Conservation (phyloP, 208 protist genomes). For the Tetramitus jugosus region DNA sequence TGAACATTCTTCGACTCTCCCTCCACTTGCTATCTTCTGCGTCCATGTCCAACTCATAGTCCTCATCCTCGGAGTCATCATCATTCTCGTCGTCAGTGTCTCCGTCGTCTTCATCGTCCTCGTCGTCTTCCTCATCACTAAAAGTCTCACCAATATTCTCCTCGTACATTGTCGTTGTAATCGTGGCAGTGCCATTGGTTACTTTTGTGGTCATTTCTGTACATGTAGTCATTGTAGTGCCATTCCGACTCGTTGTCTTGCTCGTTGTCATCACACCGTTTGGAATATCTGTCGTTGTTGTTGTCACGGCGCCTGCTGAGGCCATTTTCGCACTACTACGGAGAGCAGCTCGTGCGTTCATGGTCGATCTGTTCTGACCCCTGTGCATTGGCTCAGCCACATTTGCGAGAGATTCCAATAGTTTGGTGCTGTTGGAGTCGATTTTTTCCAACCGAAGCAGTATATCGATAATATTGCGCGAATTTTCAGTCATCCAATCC, state of each 20-base stretch:
- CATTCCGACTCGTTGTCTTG: neutral
- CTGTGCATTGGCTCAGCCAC: too few relatives aligned
- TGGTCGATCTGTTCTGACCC: too few relatives aligned
- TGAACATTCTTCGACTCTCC: conserved; percentile 11
- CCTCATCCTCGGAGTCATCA: neutral
- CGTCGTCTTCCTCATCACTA: neutral
- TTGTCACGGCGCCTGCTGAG: too few relatives aligned
- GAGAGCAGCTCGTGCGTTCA: too few relatives aligned
- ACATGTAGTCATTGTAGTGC: neutral
- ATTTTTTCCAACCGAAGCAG: neutral
- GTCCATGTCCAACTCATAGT: neutral
- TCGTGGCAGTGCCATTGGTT: too few relatives aligned
- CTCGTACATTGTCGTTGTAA: neutral
- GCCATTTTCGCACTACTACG: too few relatives aligned
- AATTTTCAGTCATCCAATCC: neutral
- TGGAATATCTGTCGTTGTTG: too few relatives aligned
- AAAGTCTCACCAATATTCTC: neutral
- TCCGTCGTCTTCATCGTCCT: neutral
- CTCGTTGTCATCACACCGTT: neutral
- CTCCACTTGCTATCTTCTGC: conserved; percentile 7
- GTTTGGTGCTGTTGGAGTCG: too few relatives aligned
- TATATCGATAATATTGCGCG: neutral
- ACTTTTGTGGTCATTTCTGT: neutral
- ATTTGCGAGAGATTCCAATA: too few relatives aligned
- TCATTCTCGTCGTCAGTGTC: neutral